Conservation (phyloP, 805 yeast species). For the Saturnispora silvae region DNA sequence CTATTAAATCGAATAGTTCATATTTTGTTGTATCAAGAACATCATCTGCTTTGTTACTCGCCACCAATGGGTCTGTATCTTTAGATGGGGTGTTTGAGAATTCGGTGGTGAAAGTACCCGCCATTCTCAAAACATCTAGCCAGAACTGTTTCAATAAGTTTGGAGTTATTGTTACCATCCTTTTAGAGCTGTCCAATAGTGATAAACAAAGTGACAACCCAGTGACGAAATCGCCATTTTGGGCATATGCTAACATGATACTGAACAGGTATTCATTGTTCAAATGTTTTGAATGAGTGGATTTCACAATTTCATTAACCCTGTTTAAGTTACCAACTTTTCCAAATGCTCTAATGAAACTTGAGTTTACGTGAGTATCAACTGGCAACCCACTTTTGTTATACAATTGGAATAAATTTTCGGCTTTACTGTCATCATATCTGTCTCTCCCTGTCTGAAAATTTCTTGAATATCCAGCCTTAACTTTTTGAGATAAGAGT, state of each 20-base stretch:
- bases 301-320: conserved; percentile 18
- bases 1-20: conserved; percentile 19
- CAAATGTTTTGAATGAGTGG: conserved; percentile 24
- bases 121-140: conserved; percentile 18
- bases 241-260: conserved; percentile 22
- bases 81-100: background rate
- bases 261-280: conserved; percentile 17
- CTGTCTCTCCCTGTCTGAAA: background rate
- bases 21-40: conserved; percentile 11
- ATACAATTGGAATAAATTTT: background rate
- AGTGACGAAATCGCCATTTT: conserved; percentile 20
- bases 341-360: conserved; percentile 23
- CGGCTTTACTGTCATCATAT: background rate
- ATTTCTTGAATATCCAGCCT: background rate
- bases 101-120: conserved; percentile 14
- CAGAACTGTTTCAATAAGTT: conserved; percentile 11
- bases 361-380: conserved; percentile 2
- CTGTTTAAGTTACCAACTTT: conserved; percentile 18
- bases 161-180: no score
- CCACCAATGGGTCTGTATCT: background rate
- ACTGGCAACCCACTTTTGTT: background rate
- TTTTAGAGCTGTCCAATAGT: conserved; percentile 18
- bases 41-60: conserved; percentile 1
- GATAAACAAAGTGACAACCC: conserved; percentile 19
- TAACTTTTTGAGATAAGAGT: background rate